phyloP scores from a whole-genome alignment of 2,329 filamentous ascomycete species.

The Curvularia spicifera region DNA sequence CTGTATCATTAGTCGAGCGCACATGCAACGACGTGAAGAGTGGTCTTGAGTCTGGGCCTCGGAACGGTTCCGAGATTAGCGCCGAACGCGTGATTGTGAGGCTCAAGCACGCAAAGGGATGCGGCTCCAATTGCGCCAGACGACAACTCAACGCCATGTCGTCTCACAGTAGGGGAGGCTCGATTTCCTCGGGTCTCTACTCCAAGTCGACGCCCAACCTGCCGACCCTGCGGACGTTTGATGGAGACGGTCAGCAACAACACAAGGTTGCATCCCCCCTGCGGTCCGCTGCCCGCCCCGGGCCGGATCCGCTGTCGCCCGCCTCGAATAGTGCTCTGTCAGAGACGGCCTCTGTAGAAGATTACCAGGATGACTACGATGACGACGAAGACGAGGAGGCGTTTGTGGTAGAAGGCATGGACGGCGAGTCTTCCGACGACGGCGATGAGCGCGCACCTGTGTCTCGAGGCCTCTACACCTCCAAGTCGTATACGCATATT shows the following conservation, averaged over 20 bases:
- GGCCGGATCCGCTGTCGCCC: constrained; percentile 29
- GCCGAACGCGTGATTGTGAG: constrained; percentile 13
- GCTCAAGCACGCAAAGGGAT: constrained; percentile 30
- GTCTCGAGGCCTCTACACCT: constrained; percentile 52
- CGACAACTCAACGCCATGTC: constrained; percentile 47
- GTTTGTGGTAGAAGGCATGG: constrained; percentile 28
- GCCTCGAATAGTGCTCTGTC: constrained; percentile 39
- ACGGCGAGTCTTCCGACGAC: constrained; percentile 26
- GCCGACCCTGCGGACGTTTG: constrained; percentile 50
- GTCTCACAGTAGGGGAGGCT: constrained; percentile 53
- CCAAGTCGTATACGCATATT: constrained; percentile 55
- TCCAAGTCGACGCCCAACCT: constrained; percentile 58
- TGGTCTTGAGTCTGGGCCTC: not conserved
- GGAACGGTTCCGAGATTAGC: constrained; percentile 13
- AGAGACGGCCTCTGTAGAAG: constrained; percentile 44
- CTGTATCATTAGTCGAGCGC: not conserved
- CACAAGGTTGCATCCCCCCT: constrained; percentile 9
- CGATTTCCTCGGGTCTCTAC: constrained; percentile 50
- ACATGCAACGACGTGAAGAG: not conserved
- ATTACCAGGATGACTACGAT: constrained; percentile 23
- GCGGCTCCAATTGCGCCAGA: constrained; percentile 8
- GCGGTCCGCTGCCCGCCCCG: constrained; percentile 15
- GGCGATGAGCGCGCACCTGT: constrained; percentile 20
- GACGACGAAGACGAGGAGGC: constrained; percentile 23
- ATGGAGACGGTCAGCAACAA: constrained; percentile 17